Base-by-base conservation (phyloP, 352 stramenopile genomes). In the Phytophthora constricta region DNA sequence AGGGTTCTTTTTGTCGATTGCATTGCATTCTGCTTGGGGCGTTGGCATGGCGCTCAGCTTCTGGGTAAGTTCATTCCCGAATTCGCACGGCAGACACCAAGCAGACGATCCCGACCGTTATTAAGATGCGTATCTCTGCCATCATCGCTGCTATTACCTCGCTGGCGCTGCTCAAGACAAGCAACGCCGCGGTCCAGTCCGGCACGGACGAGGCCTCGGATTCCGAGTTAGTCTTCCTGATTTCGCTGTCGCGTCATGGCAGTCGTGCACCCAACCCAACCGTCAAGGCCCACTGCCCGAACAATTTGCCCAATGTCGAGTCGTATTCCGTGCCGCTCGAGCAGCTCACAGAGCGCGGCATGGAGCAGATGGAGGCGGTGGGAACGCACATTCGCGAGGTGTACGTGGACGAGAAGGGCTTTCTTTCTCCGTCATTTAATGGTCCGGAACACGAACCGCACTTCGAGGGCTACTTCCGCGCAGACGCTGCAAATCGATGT, bases 401-500 rank as follows among this genome's bases (percentile, higher is more conserved):
- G n/a, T 93, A 93, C 46, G 81, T 93, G 19, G 65, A 74, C 1
- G 63, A 90, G 39, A 87, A 90, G 52, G 47, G 57, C 5, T 93
- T 93, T 42, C 58, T 93, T 10, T 84, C 82, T 26, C 62, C 76
- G 19, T 89, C 85, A 9, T 91, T 93, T 52, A 90, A 87, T 60
- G 83, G 85, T 9, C 70, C 65, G 2, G 59, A 81, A 25, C 72
- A 82, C 10, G 67, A 85, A 27, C 71, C 77, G 39, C 73, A 85
- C 42, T 91, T 91, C n/a, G 85, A 91, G 48, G 68, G 81, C 28
- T 91, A 91, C 49, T 93, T 93, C 62, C 77, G 85, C 43, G 85
- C 85, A 4, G 85, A 93, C 37, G 70, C 85, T 7, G 85, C 85
- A 3, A 83, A 84, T 27, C 83, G 83, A 19, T 93, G 85, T 45